Conservation (phyloP, 2,329 filamentous ascomycete genomes). For the Immersiporthe knoxdaviesiana region DNA sequence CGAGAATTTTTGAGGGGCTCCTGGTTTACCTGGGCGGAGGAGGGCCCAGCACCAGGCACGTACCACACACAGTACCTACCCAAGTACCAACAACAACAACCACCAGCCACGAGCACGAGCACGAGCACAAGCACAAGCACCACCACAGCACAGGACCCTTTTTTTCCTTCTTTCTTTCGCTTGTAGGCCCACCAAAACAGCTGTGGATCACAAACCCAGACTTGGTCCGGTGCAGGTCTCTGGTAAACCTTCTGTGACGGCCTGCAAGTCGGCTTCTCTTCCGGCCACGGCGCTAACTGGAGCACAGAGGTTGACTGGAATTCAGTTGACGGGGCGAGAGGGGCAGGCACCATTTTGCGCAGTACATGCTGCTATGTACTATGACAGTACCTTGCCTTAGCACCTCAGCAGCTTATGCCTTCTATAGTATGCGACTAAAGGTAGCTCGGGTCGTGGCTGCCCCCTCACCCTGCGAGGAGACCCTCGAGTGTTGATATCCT, state of each 20-base stretch:
- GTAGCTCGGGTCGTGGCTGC: not conserved
- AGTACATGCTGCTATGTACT: too few species aligned
- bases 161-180: too few species aligned
- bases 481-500: not conserved
- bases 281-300: constrained; percentile 24
- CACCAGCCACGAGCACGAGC: not conserved
- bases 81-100: not conserved
- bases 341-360: constrained; percentile 14
- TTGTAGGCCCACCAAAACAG: not conserved
- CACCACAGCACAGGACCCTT: not conserved
- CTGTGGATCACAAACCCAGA: not conserved
- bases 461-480: not conserved
- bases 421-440: not conserved
- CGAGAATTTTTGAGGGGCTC: not conserved
- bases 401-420: too few species aligned
- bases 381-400: too few species aligned
- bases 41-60: not conserved
- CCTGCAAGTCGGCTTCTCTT: constrained; percentile 24
- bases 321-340: constrained; percentile 8
- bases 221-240: not conserved
- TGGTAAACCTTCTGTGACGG: constrained; percentile 2
- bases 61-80: constrained; percentile 4
- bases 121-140: not conserved
- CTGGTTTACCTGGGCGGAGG: too few species aligned
- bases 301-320: constrained; percentile 3